A percentile compares a stretch with the other conserved stretches of the same genome.
Evolutionary conservation across 2,329 filamentous ascomycete species (phyloP).

Genomic region (Hymenoscyphus occultus): DNA sequence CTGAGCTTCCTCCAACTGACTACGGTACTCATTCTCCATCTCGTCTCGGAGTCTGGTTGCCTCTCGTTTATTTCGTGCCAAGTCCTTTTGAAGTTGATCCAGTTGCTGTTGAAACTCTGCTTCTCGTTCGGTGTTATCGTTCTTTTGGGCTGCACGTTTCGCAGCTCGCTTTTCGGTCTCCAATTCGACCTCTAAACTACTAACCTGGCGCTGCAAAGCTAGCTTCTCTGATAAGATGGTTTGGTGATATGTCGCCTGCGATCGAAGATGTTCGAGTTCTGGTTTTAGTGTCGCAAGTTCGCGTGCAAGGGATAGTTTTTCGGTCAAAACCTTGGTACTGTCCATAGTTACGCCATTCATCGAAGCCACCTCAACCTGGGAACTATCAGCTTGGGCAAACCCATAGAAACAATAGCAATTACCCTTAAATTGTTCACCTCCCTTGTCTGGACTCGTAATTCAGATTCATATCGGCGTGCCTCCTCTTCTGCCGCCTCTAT

Average conservation of each 20-base stretch:
- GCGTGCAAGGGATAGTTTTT: slow-evolving; percentile 59
- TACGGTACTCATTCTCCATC: slow-evolving; percentile 19
- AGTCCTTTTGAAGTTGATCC: slow-evolving; percentile 39
- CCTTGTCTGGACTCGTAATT: slow-evolving; percentile 49
- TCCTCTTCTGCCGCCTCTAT: slow-evolving; percentile 46
- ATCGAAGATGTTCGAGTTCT: slow-evolving; percentile 60
- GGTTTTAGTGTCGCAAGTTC: slow-evolving; percentile 57
- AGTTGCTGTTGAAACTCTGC: slow-evolving; percentile 41
- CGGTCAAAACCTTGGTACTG: slow-evolving; percentile 65
- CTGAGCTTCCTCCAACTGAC: slow-evolving; percentile 1
- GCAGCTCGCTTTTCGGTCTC: slow-evolving; percentile 75
- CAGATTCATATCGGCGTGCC: slow-evolving; percentile 30
- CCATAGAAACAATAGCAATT: slow-evolving; percentile 18
- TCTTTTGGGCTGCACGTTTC: slow-evolving; percentile 51
- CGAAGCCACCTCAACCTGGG: slow-evolving; percentile 67
- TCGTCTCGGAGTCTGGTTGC: slow-evolving; percentile 38
- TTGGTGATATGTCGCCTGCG: slow-evolving; percentile 60
- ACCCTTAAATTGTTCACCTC: slow-evolving; percentile 58
- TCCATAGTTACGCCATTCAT: slow-evolving; percentile 66
- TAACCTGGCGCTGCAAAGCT: slow-evolving; percentile 73
- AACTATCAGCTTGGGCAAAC: neutral
- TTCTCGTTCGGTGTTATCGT: slow-evolving; percentile 41
- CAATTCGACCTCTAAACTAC: slow-evolving; percentile 73
- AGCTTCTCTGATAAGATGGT: slow-evolving; percentile 74
- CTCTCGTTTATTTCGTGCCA: slow-evolving; percentile 41